Conservation (phyloP, 1,284 basidiomycete species). For the Porodaedalea pini region DNA sequence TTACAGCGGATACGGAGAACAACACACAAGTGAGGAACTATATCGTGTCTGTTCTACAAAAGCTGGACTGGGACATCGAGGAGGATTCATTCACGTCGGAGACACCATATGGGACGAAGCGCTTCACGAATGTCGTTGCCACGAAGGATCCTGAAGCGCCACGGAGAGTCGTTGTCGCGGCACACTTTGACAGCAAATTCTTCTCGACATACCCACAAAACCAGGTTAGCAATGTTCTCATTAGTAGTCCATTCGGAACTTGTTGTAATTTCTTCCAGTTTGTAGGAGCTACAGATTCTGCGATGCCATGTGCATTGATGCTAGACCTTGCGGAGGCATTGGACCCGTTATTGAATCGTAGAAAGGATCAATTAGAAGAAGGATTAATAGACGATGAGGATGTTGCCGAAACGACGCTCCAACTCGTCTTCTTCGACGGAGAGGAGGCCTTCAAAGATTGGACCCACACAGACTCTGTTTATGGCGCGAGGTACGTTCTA, state of each 20-base stretch:
- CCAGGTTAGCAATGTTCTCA: conserved; percentile 49
- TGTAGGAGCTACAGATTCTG: conserved; percentile 96
- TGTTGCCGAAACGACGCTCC: conserved; percentile 78
- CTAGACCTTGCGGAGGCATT: conserved; percentile 85
- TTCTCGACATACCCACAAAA: conserved; percentile 68
- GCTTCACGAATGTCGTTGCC: conserved; percentile 90
- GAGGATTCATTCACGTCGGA: conserved; percentile 71
- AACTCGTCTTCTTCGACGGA: conserved; percentile 97
- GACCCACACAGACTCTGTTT: conserved; percentile 89
- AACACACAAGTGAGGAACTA: conserved; percentile 79
- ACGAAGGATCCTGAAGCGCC: conserved; percentile 89
- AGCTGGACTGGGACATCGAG: conserved; percentile 82
- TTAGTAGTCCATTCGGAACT: not conserved
- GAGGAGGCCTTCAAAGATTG: conserved; percentile 94
- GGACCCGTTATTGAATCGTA: conserved; percentile 62
- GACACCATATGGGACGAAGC: conserved; percentile 83
- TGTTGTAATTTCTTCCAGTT: conserved; percentile 54
- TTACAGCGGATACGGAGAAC: conserved; percentile 65
- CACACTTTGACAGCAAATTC: conserved; percentile 96
- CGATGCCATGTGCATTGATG: conserved; percentile 92
- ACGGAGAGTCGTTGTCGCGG: conserved; percentile 81
- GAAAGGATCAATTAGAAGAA: conserved; percentile 53
- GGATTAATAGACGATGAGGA: conserved; percentile 72
- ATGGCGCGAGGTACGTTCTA: conserved; percentile 75
- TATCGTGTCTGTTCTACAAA: conserved; percentile 64